A percentile compares a stretch with the other conserved stretches of the same genome.
Conservation (phyloP, 2,329 filamentous ascomycete species). For the Stromatinia cepivora region DNA sequence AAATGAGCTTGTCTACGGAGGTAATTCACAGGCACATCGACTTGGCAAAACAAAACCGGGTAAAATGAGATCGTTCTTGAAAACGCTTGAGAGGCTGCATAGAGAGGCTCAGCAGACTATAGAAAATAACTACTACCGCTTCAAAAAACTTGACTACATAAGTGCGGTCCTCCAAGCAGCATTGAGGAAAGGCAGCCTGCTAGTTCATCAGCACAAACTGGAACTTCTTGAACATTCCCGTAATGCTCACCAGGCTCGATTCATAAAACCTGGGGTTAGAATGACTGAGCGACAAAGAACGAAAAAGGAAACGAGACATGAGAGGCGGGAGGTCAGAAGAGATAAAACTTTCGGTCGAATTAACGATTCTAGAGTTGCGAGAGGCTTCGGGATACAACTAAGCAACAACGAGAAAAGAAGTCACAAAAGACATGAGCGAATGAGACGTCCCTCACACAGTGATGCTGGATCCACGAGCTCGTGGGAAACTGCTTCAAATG, state of each 20-base stretch:
- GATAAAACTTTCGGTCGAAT: neutral
- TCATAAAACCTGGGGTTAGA: neutral
- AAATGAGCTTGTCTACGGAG: neutral
- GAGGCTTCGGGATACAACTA: neutral
- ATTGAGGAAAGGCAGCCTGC: neutral
- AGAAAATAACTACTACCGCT: neutral
- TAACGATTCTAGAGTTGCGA: neutral
- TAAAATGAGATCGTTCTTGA: neutral
- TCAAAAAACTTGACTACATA: neutral
- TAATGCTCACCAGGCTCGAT: neutral
- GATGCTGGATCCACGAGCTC: neutral
- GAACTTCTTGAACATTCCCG: neutral
- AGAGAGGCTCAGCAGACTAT: neutral
- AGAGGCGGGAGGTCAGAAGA: neutral
- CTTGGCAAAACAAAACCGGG: neutral
- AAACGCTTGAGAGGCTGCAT: neutral
- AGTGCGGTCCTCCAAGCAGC: neutral
- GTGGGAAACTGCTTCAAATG: neutral
- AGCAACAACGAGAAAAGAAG: neutral
- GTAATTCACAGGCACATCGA: slow-evolving; percentile 5
- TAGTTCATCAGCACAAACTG: neutral
- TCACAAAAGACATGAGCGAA: neutral
- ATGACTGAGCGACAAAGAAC: neutral
- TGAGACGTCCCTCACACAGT: neutral
- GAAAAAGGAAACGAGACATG: neutral